These are phyloP conservation scores for Ocimum tenuiflorum DNA, from an alignment of 257 asterid species.

Conservation along the genomic window DNA sequence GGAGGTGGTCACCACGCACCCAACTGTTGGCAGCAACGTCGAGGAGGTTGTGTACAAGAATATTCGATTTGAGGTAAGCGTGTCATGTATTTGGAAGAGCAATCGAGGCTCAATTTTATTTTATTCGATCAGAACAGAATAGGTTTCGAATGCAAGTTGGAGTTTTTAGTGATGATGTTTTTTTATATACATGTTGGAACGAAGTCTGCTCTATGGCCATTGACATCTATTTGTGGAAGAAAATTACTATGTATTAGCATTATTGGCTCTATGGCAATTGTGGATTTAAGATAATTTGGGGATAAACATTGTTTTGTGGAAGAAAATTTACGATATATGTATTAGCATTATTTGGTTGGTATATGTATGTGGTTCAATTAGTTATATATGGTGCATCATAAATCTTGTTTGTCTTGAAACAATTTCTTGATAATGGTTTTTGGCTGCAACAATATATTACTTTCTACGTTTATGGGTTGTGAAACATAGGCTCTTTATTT, in stretches of 20 bases:
- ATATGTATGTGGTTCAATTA: neutral
- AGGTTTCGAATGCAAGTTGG: constrained; percentile 1
- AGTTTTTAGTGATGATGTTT: neutral
- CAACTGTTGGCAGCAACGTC: constrained; percentile 97
- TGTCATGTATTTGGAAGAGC: neutral
- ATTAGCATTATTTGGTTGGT: neutral
- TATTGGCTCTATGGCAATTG: neutral
- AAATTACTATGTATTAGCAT: no score
- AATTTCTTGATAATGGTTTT: neutral
- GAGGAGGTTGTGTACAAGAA: constrained; percentile 94
- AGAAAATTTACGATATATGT: neutral
- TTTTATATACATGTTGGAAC: neutral
- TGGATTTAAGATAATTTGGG: neutral
- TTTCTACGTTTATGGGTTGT: neutral
- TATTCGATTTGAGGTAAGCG: constrained; percentile 78
- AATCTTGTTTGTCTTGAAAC: neutral
- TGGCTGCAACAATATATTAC: neutral
- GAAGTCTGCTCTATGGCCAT: neutral
- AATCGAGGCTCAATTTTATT: neutral
- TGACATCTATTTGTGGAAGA: neutral
- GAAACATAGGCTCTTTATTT: neutral
- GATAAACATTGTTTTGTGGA: neutral
- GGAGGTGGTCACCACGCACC: constrained; percentile 92
- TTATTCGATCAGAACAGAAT: neutral
- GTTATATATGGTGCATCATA: neutral